Base-by-base conservation (phyloP, 768 basidiomycete genomes). In the Pisolithus tinctorius region DNA sequence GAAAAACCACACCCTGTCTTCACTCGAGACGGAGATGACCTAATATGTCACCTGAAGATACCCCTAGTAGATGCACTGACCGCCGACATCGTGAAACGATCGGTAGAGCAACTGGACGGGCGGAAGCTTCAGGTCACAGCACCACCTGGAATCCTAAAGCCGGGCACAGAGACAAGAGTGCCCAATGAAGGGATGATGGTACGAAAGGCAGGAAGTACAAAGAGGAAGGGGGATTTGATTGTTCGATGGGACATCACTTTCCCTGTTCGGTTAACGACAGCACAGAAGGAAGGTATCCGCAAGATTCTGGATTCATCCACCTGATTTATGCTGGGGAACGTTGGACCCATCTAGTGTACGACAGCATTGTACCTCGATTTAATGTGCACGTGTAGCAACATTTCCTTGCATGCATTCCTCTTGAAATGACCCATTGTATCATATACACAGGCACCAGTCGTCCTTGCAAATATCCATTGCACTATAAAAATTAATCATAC, bases 131-230 rank as follows among this genome's bases (percentile, higher is more conserved):
- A 84, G 56, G 76, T 91, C 1, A 61, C 80, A 0, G 63, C 83
- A 0, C 93, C 95, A 0, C 11, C 53, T 8, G 82, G 83, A 2
- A 67, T 91, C 11, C 74, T 94, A 29, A 90, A 85, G 62, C 89
- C 91, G 1, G 85, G 83, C 6, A 80, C 84, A 69, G 78, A 86
- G 66, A 87, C 81, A 17, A 77, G 71, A 26, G 67, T 96, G 3
- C 44, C 71, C 2, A 86, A 83, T 2, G 92, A 96, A 65, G 93
- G 93, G 7, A 93, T 94, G 91, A 93, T 94, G 2, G 83, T 93
- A 44, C 77, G 92, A 51, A 93, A 89, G 66, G 86, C 84, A 53
- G 84, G 83, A 16, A 74, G 73, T 40, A 73, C 73, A 51, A 79
- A 75, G 70, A 80, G 72, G 55, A 91, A 88, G 70, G 95, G 95